Evolutionary conservation across 345 rosid species (phyloP), one percentile per base, ranked within the genome.

Genomic region (Jatropha curcas): DNA sequence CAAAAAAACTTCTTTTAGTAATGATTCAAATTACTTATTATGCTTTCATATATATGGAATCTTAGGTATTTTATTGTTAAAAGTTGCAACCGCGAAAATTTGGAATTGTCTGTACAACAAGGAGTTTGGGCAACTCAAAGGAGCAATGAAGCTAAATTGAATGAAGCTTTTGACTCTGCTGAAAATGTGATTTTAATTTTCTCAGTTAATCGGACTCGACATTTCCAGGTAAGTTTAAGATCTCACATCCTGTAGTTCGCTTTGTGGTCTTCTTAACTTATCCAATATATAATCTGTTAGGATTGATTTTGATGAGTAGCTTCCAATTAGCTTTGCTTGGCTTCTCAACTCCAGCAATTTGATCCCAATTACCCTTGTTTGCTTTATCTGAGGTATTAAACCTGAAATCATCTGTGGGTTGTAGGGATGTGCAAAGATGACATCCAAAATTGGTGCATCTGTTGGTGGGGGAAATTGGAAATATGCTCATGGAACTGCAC

Each of bases 41-140:
- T 20, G 30, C 76, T 75, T 50, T 71, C 30, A 33, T 78, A 50
- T 73, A 60, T 39, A 62, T 77, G 84, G 67, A 50, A 71, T 58
- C 75, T 67, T 84, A 93, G 98, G 97, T 95, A 95, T 82, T 95
- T 95, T 74, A 92, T 93, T 77, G 97, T 95, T 78, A 95, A 95
- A 83, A 92, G 99, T 82, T 88, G 92, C 89, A 92, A 95, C 71
- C 90, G 89, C 34, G 99, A 95, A 85, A 95, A 95, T 85, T 84
- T 95, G 85, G 98, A 95, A 84, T 77, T 93, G 68, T 93, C 98
- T 74, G 99, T 91, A 60, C 99, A 93, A 81, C 99, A 93, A 91
- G 98, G 99, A 73, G 94, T 95, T 55, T 95, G 98, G 99, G 98
- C 99, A 70, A 95, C 99, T 65, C 98, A 95, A 84, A 87, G 97